Percentiles rank a stretch among this genome's conserved stretches.
phyloP scores from a whole-genome alignment of 2,329 filamentous ascomycete genomes.

The Paramyrothecium sp. region DNA sequence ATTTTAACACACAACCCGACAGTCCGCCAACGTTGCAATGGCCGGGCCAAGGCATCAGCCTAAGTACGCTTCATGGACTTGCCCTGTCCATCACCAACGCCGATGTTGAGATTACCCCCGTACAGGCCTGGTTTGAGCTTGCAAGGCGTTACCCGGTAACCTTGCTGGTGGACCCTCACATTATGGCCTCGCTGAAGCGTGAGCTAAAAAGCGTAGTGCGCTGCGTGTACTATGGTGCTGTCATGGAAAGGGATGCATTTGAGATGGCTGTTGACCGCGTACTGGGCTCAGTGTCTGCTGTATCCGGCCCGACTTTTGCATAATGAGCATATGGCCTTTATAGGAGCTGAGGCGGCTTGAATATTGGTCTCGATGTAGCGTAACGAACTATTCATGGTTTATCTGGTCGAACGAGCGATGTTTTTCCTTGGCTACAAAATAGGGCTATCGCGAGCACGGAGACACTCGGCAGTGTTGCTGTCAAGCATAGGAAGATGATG shows the following conservation, averaged over 20 bases:
- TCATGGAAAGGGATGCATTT: constrained; percentile 43
- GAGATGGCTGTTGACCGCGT: constrained; percentile 44
- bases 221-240: constrained; percentile 47
- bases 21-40: constrained; percentile 27
- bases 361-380: too few species aligned
- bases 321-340: too few species aligned
- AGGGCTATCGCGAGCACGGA: too few species aligned
- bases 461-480: too few species aligned
- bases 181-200: constrained; percentile 35
- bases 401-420: too few species aligned
- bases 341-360: too few species aligned
- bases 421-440: too few species aligned
- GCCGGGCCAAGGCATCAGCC: constrained; percentile 37
- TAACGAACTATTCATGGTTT: too few species aligned
- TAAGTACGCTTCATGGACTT: constrained; percentile 42
- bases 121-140: constrained; percentile 56
- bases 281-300: constrained; percentile 18
- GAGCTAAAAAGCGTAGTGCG: constrained; percentile 42
- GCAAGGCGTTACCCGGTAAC: constrained; percentile 36
- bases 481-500: too few species aligned
- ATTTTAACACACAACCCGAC: not conserved
- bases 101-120: constrained; percentile 43
- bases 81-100: constrained; percentile 40
- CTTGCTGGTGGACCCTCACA: constrained; percentile 29
- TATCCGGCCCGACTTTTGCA: not conserved